Conservation (phyloP, 2,329 filamentous ascomycete genomes). For the Botryotinia convoluta region DNA sequence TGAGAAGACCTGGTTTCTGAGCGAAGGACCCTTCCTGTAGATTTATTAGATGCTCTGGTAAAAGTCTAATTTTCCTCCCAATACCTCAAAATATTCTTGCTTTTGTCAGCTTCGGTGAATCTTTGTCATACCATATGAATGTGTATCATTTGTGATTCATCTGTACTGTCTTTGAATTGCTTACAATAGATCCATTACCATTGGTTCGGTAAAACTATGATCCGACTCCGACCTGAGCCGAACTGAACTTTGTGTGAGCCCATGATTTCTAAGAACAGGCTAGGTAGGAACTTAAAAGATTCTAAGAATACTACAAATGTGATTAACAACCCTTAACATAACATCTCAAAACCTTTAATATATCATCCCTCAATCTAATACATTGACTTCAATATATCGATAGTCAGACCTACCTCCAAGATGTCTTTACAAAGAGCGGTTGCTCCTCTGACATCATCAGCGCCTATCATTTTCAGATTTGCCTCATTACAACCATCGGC, state of each 20-base stretch:
- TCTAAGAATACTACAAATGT: slow-evolving; percentile 9
- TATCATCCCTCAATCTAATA: background rate
- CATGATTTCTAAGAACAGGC: slow-evolving; percentile 18
- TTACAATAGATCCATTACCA: slow-evolving; percentile 8
- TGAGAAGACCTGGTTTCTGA: background rate
- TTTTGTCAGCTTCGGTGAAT: background rate
- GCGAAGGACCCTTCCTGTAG: background rate
- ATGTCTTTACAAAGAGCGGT: slow-evolving; percentile 37
- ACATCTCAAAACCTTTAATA: background rate
- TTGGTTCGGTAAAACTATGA: slow-evolving; percentile 17
- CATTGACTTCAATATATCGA: background rate
- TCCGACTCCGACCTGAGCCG: slow-evolving; percentile 9
- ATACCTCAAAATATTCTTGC: too few relatives aligned
- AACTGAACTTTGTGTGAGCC: slow-evolving; percentile 11
- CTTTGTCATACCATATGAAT: background rate
- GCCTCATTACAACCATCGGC: slow-evolving; percentile 36
- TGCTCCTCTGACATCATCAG: slow-evolving; percentile 36
- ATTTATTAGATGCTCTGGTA: background rate
- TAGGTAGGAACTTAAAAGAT: background rate
- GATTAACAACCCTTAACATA: background rate
- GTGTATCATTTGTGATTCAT: background rate
- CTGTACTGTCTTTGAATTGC: slow-evolving; percentile 1
- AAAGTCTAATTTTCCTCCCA: too few relatives aligned
- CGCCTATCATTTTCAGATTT: slow-evolving; percentile 34
- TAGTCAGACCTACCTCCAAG: background rate